Conservation (phyloP, 2,329 filamentous ascomycete species). For the Diplocarpon mali region DNA sequence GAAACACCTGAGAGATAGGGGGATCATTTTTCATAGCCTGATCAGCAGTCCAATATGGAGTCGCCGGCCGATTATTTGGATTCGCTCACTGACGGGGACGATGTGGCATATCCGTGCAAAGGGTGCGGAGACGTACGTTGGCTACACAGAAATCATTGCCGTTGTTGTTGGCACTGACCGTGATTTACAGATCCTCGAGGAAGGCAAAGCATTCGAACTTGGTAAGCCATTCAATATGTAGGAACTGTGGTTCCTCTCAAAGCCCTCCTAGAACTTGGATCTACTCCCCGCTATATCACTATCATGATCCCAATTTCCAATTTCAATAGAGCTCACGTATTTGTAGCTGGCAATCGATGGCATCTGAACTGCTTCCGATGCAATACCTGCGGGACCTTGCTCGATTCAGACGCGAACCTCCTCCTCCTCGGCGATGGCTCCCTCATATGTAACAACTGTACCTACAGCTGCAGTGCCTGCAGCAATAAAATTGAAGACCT, state of each 20-base stretch:
- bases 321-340: constrained; percentile 19
- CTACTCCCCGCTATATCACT: not conserved
- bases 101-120: constrained; percentile 76
- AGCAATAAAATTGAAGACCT: constrained; percentile 97
- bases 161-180: constrained; percentile 16
- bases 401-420: constrained; percentile 96
- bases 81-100: constrained; percentile 54
- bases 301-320: constrained; percentile 2
- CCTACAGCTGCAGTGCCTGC: constrained; percentile 95
- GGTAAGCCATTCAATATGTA: constrained; percentile 43
- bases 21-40: constrained; percentile 9
- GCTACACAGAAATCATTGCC: constrained; percentile 11
- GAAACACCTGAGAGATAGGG: constrained; percentile 1
- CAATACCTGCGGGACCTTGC: constrained; percentile 86
- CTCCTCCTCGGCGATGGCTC: constrained; percentile 95
- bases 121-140: constrained; percentile 75
- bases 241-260: not conserved
- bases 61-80: constrained; percentile 44
- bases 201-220: constrained; percentile 96
- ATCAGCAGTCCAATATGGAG: constrained; percentile 34
- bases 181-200: constrained; percentile 71
- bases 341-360: constrained; percentile 84
- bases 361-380: constrained; percentile 98
- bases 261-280: not conserved
- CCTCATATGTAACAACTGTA: constrained; percentile 98